Percentiles rank a stretch among this genome's conserved stretches.
Conservation (phyloP, 1,284 basidiomycete genomes). For the Pyrrhoderma lamaoense region DNA sequence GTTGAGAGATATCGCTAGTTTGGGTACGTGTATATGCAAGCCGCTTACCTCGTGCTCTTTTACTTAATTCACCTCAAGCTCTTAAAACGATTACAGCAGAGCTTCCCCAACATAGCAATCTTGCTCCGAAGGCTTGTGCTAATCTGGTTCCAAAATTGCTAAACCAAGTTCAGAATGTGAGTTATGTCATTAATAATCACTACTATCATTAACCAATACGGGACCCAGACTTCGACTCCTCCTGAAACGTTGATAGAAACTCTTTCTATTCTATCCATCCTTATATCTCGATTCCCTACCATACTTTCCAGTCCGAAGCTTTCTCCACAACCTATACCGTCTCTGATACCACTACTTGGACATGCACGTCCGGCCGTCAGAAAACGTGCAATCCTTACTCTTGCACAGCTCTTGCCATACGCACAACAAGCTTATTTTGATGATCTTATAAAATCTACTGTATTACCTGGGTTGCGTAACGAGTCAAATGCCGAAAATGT, state of each 20-base stretch:
- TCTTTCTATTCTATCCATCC: conserved; percentile 84
- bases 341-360: conserved; percentile 70
- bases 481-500: conserved; percentile 34
- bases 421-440: conserved; percentile 51
- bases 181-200: conserved; percentile 23
- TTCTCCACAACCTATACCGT: conserved; percentile 52
- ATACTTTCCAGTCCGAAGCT: conserved; percentile 39
- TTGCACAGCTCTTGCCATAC: conserved; percentile 75
- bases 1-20: conserved; percentile 85
- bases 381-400: conserved; percentile 82
- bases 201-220: conserved; percentile 18
- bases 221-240: conserved; percentile 54
- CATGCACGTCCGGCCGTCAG: conserved; percentile 78
- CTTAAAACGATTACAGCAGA: conserved; percentile 93
- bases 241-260: conserved; percentile 86
- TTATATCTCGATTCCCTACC: conserved; percentile 80
- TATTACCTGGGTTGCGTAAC: conserved; percentile 53
- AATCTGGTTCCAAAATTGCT: conserved; percentile 85
- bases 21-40: conserved; percentile 67
- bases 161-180: conserved; percentile 66
- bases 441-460: conserved; percentile 45
- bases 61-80: conserved; percentile 38
- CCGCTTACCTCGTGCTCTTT: conserved; percentile 5
- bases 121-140: conserved; percentile 74
- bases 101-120: conserved; percentile 72